These are phyloP conservation scores for Coemansia sp. DNA, from an alignment of 192 early-diverging fungal genomes.

Conservation along the genomic window DNA sequence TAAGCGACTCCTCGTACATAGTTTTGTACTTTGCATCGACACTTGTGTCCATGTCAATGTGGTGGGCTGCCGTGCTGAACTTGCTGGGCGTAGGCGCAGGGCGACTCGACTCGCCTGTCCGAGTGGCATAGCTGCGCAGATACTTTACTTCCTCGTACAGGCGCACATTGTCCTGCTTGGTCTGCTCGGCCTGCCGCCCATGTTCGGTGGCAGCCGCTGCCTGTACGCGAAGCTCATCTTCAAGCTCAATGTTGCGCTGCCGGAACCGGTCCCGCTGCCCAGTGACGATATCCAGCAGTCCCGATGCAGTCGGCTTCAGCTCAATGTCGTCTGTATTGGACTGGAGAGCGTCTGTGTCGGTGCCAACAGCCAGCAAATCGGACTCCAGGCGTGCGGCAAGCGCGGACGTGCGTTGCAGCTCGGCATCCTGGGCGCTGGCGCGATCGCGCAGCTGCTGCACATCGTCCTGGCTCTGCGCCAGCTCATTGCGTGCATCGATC, in stretches of 20 bases:
- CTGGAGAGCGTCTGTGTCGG: neutral
- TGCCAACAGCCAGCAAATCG: slow-evolving; percentile 26
- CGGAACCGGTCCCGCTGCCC: slow-evolving; percentile 88
- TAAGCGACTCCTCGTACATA: slow-evolving; percentile 84
- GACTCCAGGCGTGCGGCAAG: slow-evolving; percentile 47
- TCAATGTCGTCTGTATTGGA: slow-evolving; percentile 5
- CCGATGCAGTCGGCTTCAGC: slow-evolving; percentile 3
- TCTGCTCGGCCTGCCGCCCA: slow-evolving; percentile 61
- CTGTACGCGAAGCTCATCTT: slow-evolving; percentile 64
- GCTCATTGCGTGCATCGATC: slow-evolving; percentile 49
- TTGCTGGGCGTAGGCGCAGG: slow-evolving; percentile 34
- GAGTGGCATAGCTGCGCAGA: slow-evolving; percentile 69
- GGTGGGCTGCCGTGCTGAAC: slow-evolving; percentile 16
- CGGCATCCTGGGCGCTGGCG: slow-evolving; percentile 54
- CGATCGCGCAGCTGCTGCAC: slow-evolving; percentile 12
- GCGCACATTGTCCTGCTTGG: slow-evolving; percentile 84
- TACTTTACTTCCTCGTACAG: slow-evolving; percentile 90
- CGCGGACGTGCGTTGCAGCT: slow-evolving; percentile 59
- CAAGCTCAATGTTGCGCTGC: slow-evolving; percentile 82
- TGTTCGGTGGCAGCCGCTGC: slow-evolving; percentile 57
- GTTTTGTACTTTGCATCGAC: slow-evolving; percentile 68
- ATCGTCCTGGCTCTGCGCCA: slow-evolving; percentile 48
- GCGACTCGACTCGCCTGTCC: slow-evolving; percentile 14
- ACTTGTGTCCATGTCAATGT: slow-evolving; percentile 30
- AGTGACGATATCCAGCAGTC: slow-evolving; percentile 79